Base-by-base conservation (phyloP, 2,329 filamentous ascomycete genomes). In the Microcyclospora pomicola region DNA sequence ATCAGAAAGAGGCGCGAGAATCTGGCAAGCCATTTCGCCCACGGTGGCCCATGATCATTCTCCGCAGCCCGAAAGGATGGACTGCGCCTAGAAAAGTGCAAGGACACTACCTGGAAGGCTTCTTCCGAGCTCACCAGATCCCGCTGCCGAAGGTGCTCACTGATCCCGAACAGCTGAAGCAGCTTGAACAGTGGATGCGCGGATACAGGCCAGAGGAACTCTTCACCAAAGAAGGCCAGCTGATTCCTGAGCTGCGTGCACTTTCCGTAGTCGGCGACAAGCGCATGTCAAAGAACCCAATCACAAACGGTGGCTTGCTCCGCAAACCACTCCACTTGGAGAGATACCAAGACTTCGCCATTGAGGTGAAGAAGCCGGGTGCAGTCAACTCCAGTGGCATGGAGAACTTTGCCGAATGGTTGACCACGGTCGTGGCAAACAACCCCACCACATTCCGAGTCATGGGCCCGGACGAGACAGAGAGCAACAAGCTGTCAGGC, bases 41-140 rank as follows among this genome's bases (percentile, higher is more conserved):
- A 12, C 69, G 65, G 45, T 87, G 82, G 82, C 82, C 82, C 32
- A 82, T 87, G 80, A 75, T 87, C 39, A 62, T 87, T 29, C 74
- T 87, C 27, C 73, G 82, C 49, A 81, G 72, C 27, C 82, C 82
- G 38, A 86, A 87, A 63, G 82, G 82, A 40, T 87, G 82, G 82
- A 84, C 78, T 11, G 81, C 73, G 2, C 82, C 82, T 5, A 71
- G 79, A 41, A 79, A 82, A 56, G 51, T 86, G 36, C 78, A 80
- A 48, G 72, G 72, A 41, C 78, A 83, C 53, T 77, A 72, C 48
- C 69, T 85, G 6, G 75, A 75, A 49, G 82, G 82, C n/a, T 86
- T 75, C 65, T 87, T 80, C 80, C 72, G 80, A 32, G 67, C 81
- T 13, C 82, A 87, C 54, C 82, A 87, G 59, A 77, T 87, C 6